Evolutionary conservation across 164 flowering plant genomes (phyloP).

Genomic region (Amborella trichopoda): DNA sequence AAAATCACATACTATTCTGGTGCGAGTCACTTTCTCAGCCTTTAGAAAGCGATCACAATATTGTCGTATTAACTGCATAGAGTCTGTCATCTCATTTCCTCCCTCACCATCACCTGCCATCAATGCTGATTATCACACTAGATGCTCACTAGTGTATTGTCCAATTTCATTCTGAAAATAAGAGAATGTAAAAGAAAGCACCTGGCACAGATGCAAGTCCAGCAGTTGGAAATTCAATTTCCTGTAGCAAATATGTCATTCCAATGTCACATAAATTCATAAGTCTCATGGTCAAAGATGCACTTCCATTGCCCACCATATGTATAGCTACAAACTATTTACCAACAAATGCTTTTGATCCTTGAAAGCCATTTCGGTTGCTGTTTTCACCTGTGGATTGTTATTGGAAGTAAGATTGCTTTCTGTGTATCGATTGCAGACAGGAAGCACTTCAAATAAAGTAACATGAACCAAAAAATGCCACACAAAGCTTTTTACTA

Average conservation of each 20-base stretch:
- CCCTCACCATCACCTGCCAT: slow-evolving; percentile 94
- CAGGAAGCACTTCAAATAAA: background rate
- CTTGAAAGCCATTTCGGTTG: slow-evolving; percentile 55
- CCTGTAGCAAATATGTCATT: slow-evolving; percentile 35
- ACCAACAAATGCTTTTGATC: slow-evolving; percentile 73
- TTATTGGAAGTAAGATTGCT: too few relatives aligned
- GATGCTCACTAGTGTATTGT: background rate
- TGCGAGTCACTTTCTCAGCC: slow-evolving; percentile 63
- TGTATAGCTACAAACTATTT: slow-evolving; percentile 11
- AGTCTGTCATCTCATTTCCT: slow-evolving; percentile 90
- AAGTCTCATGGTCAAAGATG: background rate
- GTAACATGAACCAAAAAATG: background rate
- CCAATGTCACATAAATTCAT: background rate
- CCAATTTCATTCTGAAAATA: background rate
- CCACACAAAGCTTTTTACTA: background rate
- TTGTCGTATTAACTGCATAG: slow-evolving; percentile 82
- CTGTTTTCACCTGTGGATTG: slow-evolving; percentile 55
- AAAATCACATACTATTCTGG: slow-evolving; percentile 62
- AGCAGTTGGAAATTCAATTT: slow-evolving; percentile 91
- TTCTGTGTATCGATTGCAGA: too few relatives aligned
- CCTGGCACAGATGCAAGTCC: slow-evolving; percentile 95
- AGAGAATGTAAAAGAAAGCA: slow-evolving; percentile 10
- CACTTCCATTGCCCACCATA: background rate
- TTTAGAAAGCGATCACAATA: slow-evolving; percentile 57
- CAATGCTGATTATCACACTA: slow-evolving; percentile 1